Base-by-base conservation (phyloP, 2,329 filamentous ascomycete genomes). In the Thielaviopsis cerberus region DNA sequence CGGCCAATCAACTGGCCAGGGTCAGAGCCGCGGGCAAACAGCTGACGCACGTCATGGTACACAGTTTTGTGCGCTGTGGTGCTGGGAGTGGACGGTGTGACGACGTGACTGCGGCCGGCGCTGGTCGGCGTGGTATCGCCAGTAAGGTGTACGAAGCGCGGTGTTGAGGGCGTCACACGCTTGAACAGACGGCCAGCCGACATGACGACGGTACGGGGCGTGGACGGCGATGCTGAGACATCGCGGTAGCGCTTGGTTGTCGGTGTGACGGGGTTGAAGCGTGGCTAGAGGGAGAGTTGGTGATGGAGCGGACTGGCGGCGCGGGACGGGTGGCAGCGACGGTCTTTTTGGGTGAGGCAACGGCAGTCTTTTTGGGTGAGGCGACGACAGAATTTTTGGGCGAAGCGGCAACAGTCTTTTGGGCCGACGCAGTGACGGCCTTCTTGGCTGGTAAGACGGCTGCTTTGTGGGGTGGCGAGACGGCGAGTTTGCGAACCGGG, bases 11-110 rank as follows among this genome's bases (percentile, higher is more conserved):
- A 74, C 64, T 82, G 79, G 1, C 83, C 81, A 1, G 87, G 85
- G 58, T 83, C 82, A 8, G 85, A 81, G 62, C 86, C 86, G 54
- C 88, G 82, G 6, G 86, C 83, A 67, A 98, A 98, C 2, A 94
- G 72, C 66, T 95, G 88, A 27, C 91, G 82, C 17, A 89, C 92
- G 61, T 83, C 78, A 62, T 92, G 88, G 69, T 96, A 97, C 41
- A 96, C 76, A 0, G 88, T 92, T 34, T 58, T 61, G 34, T 58
- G 56, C 2, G 41, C 20, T 3, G 59, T 41, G 10, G 22, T 22
- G 2, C 27, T 34, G n/a, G 48, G 52, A 3, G 59, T 56, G 4
- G 22, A 22, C 5, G 58, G 52, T 22, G 51, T 58, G 10, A 20
- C 25, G 6, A 50, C 34, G 17, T 48, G 25, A n/a, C 41, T 48